Evolutionary conservation across 208 protist genomes (phyloP), one percentile per base, ranked within the genome.

Genomic region (Trypanosoma scelopori): DNA sequence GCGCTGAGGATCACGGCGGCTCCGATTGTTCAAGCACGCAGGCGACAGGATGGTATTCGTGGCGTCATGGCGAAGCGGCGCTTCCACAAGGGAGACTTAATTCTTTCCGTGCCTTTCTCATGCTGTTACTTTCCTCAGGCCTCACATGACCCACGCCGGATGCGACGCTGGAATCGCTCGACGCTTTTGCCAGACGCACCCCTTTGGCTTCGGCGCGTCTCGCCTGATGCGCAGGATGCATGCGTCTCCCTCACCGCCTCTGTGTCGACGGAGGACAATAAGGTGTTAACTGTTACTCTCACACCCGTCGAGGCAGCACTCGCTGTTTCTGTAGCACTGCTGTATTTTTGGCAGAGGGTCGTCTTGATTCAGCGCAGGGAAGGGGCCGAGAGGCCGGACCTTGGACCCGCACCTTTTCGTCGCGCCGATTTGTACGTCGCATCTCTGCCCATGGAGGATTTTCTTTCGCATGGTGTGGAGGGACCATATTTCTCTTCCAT

Each of bases 241-340:
- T 32, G 59, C 11, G 84, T 87, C 18, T 69, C 75, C 3, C 77
- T 92, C 27, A 76, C 32, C 1, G 65, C 76, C 2, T 71, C 65
- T 27, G 67, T 82, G 15, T 84, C 79, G 5, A 62, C 70, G n/a
- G 66, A 55, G 18, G 55, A 62, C 9, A 47, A 51, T n/a, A 57
- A 55, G 12, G 69, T 91, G 1, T 23, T 84, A 20, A 78, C 81
- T 2, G 43, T 94, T 41, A 65, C 55, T 5, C 50, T 95, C n/a
- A 80, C 89, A 2, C 82, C 87, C 0, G 85, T 92, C 12, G 85
- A 93, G 71, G 90, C 90, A 0, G 60, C 85, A 15, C 51, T 92
- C 20, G 67, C 79, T 2, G 73, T 82, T 5, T 72, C 71, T 22
- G 69, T 87, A 1, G 82, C 85, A 1, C 48, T 92, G 20, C 90